phyloP scores from a whole-genome alignment of 1,284 basidiomycete genomes.

The Ustilago cynodontis region DNA sequence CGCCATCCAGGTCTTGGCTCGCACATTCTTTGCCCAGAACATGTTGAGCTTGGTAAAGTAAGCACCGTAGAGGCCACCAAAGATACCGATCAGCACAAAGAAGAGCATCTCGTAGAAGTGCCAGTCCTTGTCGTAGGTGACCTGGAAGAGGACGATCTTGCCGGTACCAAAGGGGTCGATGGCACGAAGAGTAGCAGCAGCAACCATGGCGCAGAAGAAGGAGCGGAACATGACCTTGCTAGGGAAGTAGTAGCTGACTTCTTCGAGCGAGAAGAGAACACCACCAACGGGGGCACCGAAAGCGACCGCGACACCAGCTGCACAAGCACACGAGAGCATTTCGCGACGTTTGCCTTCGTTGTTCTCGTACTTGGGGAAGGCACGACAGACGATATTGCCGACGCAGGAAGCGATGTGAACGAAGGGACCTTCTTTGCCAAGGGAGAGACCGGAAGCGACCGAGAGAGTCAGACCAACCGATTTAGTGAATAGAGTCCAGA shows the following conservation, averaged over 20 bases:
- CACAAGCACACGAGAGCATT: constrained; percentile 57
- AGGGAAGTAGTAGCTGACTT: constrained; percentile 70
- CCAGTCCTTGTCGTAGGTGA: constrained; percentile 93
- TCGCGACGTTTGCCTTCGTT: constrained; percentile 77
- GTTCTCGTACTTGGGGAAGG: constrained; percentile 78
- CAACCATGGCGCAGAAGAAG: constrained; percentile 66
- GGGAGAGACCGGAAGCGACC: constrained; percentile 38
- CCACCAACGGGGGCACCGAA: constrained; percentile 71
- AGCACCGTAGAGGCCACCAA: constrained; percentile 85
- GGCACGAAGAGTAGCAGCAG: constrained; percentile 73
- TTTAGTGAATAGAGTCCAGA: constrained; percentile 88
- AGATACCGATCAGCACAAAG: constrained; percentile 84
- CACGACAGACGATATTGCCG: constrained; percentile 91
- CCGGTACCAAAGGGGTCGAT: constrained; percentile 87
- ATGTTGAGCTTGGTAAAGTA: constrained; percentile 91
- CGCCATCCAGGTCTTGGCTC: constrained; percentile 65
- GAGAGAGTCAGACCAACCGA: constrained; percentile 87
- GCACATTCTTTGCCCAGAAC: constrained; percentile 75
- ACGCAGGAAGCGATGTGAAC: constrained; percentile 96
- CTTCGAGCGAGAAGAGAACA: constrained; percentile 74
- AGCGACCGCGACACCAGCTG: constrained; percentile 79
- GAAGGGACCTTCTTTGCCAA: constrained; percentile 88
- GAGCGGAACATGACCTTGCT: constrained; percentile 71
- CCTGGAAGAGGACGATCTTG: constrained; percentile 76
- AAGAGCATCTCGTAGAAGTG: constrained; percentile 82